phyloP scores from a whole-genome alignment of 371 early-diverging fungal species.

The Actinomucor elegans region DNA sequence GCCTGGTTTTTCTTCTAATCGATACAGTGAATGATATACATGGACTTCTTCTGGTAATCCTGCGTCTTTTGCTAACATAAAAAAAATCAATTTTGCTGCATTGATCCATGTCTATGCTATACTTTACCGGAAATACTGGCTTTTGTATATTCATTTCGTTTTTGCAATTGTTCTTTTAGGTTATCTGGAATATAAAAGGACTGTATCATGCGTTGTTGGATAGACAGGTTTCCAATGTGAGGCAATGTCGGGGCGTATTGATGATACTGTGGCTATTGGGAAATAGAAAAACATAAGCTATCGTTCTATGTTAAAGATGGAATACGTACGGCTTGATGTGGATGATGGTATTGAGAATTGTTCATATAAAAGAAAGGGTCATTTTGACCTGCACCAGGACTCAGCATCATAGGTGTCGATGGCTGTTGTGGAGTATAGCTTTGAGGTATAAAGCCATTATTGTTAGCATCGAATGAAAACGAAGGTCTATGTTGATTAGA shows the following conservation, averaged over 20 bases:
- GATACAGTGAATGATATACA: conserved; percentile 74
- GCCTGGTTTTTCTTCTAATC: conserved; percentile 60
- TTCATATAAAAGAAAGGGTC: conserved; percentile 41
- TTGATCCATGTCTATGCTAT: too few species aligned
- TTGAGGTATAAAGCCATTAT: too few species aligned
- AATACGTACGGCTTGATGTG: conserved; percentile 1
- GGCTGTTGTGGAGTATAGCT: neutral
- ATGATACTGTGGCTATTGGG: conserved; percentile 71
- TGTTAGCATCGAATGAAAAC: too few species aligned
- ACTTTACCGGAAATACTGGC: conserved; percentile 59
- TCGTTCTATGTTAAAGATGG: neutral
- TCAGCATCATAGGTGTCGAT: neutral
- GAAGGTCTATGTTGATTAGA: too few species aligned
- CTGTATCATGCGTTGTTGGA: conserved; percentile 77
- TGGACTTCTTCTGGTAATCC: conserved; percentile 74
- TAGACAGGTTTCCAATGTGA: conserved; percentile 66
- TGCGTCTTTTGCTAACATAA: conserved; percentile 45
- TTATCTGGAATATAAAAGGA: conserved; percentile 83
- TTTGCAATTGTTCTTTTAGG: conserved; percentile 75
- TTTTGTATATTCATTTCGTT: conserved; percentile 66
- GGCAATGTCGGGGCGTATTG: conserved; percentile 71
- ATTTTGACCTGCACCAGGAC: neutral
- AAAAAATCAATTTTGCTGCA: neutral
- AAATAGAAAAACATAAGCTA: neutral
- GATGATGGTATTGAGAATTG: neutral